Evolutionary conservation across 1,284 basidiomycete genomes (phyloP).

Genomic region (Rugosomyces carneus): DNA sequence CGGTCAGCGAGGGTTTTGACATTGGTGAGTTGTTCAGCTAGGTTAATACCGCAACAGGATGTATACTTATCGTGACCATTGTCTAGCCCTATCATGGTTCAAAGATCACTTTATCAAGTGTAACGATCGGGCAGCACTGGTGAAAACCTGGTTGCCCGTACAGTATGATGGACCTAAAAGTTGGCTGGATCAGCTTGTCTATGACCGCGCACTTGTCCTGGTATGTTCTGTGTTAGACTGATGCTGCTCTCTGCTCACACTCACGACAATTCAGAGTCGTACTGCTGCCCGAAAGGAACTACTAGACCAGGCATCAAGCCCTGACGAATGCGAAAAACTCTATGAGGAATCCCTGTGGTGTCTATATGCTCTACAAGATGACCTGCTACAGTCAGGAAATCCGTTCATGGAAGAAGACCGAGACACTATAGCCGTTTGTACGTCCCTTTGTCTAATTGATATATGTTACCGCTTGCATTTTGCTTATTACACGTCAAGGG

Average conservation of each 20-base stretch:
- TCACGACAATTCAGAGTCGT: constrained; percentile 60
- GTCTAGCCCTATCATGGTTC: constrained; percentile 65
- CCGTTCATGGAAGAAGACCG: constrained; percentile 83
- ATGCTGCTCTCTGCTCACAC: background rate
- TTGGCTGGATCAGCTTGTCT: constrained; percentile 77
- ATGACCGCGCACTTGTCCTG: constrained; percentile 68
- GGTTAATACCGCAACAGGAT: too few species aligned
- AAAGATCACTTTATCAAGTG: constrained; percentile 75
- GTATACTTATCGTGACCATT: constrained; percentile 6
- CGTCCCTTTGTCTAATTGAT: constrained; percentile 24
- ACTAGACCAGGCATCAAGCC: constrained; percentile 65
- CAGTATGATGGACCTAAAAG: constrained; percentile 67
- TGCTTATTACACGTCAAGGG: constrained; percentile 39
- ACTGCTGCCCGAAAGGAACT: constrained; percentile 90
- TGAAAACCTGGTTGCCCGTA: constrained; percentile 77
- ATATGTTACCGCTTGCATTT: background rate
- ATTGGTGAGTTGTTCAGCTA: constrained; percentile 45
- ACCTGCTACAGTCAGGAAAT: constrained; percentile 78
- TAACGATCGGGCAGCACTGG: constrained; percentile 64
- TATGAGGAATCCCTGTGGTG: constrained; percentile 96
- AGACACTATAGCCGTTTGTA: constrained; percentile 76
- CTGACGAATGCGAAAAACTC: constrained; percentile 84
- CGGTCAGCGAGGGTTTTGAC: constrained; percentile 71
- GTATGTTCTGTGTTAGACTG: constrained; percentile 32
- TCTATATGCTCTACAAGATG: constrained; percentile 86